phyloP scores from a whole-genome alignment of 1,284 basidiomycete genomes.

The Singerocomus inundabilis region DNA sequence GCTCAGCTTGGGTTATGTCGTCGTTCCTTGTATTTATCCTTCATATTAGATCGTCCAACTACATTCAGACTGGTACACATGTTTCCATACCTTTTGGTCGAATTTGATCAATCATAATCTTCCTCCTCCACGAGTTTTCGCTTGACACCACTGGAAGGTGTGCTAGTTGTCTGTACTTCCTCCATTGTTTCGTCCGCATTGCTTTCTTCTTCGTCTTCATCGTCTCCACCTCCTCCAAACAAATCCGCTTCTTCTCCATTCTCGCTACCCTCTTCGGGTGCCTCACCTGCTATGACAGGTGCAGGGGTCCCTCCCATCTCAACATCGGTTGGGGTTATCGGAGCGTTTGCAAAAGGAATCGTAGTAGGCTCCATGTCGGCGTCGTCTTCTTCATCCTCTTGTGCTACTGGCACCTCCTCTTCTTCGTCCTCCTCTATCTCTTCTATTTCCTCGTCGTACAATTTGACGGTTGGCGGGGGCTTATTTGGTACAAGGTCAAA shows the following conservation, averaged over 20 bases:
- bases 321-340: constrained; percentile 58
- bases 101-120: constrained; percentile 63
- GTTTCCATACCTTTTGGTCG: constrained; percentile 4
- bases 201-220: constrained; percentile 70
- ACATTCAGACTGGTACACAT: constrained; percentile 2
- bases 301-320: constrained; percentile 52
- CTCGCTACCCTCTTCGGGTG: constrained; percentile 62
- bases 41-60: constrained; percentile 24
- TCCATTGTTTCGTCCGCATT: constrained; percentile 62
- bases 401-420: constrained; percentile 8
- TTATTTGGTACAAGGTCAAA: constrained; percentile 92
- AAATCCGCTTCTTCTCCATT: constrained; percentile 58
- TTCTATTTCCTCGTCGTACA: constrained; percentile 78
- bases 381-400: constrained; percentile 52
- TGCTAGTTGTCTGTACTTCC: constrained; percentile 57
- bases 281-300: constrained; percentile 39
- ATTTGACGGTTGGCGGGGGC: constrained; percentile 67
- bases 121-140: constrained; percentile 81
- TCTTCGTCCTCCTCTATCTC: constrained; percentile 61
- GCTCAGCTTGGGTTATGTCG: background rate
- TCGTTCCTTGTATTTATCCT: constrained; percentile 27
- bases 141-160: constrained; percentile 61
- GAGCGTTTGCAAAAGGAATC: constrained; percentile 35
- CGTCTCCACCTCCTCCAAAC: constrained; percentile 65
- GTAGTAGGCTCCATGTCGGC: constrained; percentile 61